Evolutionary conservation across 2,329 filamentous ascomycete species (phyloP).

Genomic region (Fusarium sororula): DNA sequence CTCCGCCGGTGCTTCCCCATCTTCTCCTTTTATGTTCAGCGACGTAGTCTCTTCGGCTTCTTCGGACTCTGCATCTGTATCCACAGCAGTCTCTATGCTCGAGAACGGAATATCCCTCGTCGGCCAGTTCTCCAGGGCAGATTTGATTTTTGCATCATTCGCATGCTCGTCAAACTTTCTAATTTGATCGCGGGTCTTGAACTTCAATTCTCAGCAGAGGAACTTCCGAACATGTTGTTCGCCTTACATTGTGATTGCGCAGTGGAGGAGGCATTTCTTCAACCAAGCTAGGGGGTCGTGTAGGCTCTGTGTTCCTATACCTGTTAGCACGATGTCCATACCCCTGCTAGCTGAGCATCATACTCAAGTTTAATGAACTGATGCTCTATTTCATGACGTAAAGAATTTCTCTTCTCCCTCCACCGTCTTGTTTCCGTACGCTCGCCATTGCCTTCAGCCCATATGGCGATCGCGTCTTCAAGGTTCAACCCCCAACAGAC

Average conservation of each 20-base stretch:
- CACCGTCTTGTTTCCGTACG: neutral
- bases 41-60: neutral
- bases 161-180: neutral
- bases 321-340: neutral
- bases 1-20: neutral
- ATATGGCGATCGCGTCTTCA: neutral
- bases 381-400: neutral
- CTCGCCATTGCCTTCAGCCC: neutral
- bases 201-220: neutral
- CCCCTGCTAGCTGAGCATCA: no score
- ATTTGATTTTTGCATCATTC: neutral
- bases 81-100: neutral
- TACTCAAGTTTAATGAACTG: neutral
- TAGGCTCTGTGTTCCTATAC: neutral
- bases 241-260: neutral
- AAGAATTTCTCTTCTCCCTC: neutral
- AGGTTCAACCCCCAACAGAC: neutral
- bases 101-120: conserved; percentile 5
- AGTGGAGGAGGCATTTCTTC: neutral
- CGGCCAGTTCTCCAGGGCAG: conserved; percentile 6
- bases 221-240: neutral
- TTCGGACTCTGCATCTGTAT: neutral
- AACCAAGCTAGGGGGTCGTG: neutral
- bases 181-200: neutral
- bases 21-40: neutral